Base-by-base conservation (phyloP, 169 alveolate species). In the Theileria orientalis region DNA sequence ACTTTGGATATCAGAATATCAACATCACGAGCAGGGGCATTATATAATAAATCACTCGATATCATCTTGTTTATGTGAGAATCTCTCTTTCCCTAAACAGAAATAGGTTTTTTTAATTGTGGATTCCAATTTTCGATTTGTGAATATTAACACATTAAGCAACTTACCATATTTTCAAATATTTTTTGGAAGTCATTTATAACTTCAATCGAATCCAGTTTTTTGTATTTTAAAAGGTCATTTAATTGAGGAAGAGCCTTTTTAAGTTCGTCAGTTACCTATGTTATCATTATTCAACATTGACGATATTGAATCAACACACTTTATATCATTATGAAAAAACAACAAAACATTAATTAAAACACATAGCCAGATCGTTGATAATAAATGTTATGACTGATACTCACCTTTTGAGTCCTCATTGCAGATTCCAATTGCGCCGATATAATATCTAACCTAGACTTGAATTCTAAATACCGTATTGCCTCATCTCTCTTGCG, bases 81-180 rank as follows among this genome's bases (percentile, higher is more conserved):
- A n/a, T 79, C 87, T 25, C 40, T 49, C 21, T 49, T 84, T 19
- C 57, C 83, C 87, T 79, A 33, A 56, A 29, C 23, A 16, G 41
- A 5, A 7, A 33, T 42, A 49, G 27, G 59, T 29, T 66, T 63
- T 59, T 46, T 67, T 19, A 35, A 66, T 67, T 30, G 44, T 49
- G 59, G 60, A 9, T 54, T 6, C 30, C 14, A 52, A 7, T 46
- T 63, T 51, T 41, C 61, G 66, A 33, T 61, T 27, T 54, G 33
- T 13, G 9, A 37, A 7, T 37, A 54, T 19, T 16, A 54, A 33
- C 33, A 54, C 33, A 14, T 27, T 13, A 19, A 19, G 19, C 21
- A 46, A 42, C 87, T 9, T 72, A 79, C 87, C 77, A 79, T 2
- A 37, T 79, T 69, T n/a, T 79, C 76, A 62, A 79, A 79, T 40